phyloP scores from a whole-genome alignment of 2,329 filamentous ascomycete genomes.

The Fusarium luffae region DNA sequence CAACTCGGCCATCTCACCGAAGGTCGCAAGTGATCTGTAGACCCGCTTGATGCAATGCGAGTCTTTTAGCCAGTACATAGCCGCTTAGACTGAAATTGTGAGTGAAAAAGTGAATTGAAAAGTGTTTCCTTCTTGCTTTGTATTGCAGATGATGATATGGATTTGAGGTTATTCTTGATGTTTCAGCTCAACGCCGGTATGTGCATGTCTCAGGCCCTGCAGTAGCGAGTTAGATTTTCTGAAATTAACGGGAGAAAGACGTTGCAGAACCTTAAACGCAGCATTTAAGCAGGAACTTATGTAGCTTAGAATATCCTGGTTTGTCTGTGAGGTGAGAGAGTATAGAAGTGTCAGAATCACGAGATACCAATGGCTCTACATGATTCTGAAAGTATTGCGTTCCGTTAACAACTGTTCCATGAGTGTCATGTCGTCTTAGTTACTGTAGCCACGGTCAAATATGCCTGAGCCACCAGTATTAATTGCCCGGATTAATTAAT shows the following conservation, averaged over 20 bases:
- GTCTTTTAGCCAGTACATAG: background rate
- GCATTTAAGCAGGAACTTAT: background rate
- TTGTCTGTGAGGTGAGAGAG: background rate
- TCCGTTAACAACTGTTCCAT: background rate
- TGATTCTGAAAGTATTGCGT: background rate
- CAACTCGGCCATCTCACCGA: constrained; percentile 45
- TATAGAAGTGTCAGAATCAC: background rate
- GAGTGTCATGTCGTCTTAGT: background rate
- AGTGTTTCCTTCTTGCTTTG: background rate
- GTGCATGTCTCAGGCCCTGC: background rate
- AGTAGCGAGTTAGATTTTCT: background rate
- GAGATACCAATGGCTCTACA: background rate
- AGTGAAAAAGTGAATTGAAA: background rate
- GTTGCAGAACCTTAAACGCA: background rate
- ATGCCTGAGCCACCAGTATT: background rate
- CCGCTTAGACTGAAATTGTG: background rate
- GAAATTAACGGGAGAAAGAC: background rate
- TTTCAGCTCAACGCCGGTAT: background rate
- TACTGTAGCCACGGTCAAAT: background rate
- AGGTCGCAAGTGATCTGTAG: background rate
- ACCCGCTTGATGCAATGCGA: background rate
- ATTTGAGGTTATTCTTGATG: background rate
- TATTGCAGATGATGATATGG: background rate
- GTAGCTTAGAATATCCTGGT: background rate
- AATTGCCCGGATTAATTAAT: background rate